phyloP scores from a whole-genome alignment of 2,329 filamentous ascomycete species.

The Botrytis paeoniae region DNA sequence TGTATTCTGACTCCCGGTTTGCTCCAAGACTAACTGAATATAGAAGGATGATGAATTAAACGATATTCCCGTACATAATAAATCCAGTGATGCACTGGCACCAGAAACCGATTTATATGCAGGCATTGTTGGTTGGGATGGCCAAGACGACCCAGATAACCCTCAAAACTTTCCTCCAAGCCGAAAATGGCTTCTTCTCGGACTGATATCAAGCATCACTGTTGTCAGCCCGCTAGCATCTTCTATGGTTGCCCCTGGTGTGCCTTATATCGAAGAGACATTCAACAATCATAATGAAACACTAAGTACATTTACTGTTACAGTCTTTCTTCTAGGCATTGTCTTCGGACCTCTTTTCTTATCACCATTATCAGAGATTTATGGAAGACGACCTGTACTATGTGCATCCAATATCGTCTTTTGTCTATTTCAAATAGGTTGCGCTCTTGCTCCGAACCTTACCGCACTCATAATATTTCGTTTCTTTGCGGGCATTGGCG shows the following conservation, averaged over 20 bases:
- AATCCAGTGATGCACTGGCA: neutral
- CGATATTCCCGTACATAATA: neutral
- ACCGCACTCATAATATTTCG: slow-evolving; percentile 45
- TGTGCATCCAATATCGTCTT: slow-evolving; percentile 57
- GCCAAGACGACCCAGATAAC: slow-evolving; percentile 23
- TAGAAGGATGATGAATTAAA: neutral
- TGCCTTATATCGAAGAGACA: slow-evolving; percentile 30
- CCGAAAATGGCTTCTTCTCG: slow-evolving; percentile 20
- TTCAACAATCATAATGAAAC: slow-evolving; percentile 24
- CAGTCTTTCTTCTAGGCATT: slow-evolving; percentile 58
- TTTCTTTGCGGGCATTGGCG: slow-evolving; percentile 47
- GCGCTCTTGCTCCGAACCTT: slow-evolving; percentile 55
- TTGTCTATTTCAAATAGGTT: slow-evolving; percentile 60
- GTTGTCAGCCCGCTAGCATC: slow-evolving; percentile 35
- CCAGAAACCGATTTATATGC: slow-evolving; percentile 43
- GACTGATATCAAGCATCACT: slow-evolving; percentile 19
- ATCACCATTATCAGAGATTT: slow-evolving; percentile 60
- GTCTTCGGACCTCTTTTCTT: slow-evolving; percentile 55
- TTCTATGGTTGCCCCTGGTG: slow-evolving; percentile 45
- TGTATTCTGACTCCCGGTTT: neutral
- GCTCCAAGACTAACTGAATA: neutral
- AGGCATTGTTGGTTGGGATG: slow-evolving; percentile 35
- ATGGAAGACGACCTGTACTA: slow-evolving; percentile 57
- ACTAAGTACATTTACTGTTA: slow-evolving; percentile 26
- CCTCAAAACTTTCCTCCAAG: slow-evolving; percentile 22